phyloP scores from a whole-genome alignment of 1,284 basidiomycete genomes.

The Ceratobasidium sp. region DNA sequence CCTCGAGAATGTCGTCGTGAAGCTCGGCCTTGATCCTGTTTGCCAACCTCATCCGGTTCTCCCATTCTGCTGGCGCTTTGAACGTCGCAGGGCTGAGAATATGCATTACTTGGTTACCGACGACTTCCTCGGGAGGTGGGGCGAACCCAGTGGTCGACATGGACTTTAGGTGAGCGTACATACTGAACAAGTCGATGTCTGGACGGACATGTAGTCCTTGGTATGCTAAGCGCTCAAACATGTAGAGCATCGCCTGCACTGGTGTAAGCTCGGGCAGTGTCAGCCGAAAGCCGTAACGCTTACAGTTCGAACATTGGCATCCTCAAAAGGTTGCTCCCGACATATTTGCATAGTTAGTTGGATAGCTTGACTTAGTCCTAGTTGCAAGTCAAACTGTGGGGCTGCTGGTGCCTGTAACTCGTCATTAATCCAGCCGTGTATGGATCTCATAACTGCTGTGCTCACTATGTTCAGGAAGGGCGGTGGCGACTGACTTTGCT shows the following conservation, averaged over 20 bases:
- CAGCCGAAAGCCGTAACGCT: not conserved
- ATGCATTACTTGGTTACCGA: constrained; percentile 14
- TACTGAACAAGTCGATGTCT: constrained; percentile 29
- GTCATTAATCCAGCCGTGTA: not conserved
- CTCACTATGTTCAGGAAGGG: constrained; percentile 21
- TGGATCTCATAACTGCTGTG: not conserved
- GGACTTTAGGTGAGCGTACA: constrained; percentile 31
- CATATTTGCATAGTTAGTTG: not conserved
- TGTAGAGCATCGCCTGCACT: constrained; percentile 8
- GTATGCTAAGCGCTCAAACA: constrained; percentile 27
- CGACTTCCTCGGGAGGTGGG: constrained; percentile 8
- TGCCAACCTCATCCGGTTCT: constrained; percentile 15
- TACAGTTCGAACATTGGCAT: constrained; percentile 31
- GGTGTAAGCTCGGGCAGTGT: not conserved
- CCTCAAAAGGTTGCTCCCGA: constrained; percentile 20
- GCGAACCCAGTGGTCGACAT: constrained; percentile 4
- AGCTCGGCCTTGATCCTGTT: constrained; percentile 26
- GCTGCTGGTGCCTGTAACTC: constrained; percentile 3
- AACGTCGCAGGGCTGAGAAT: constrained; percentile 13
- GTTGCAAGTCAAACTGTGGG: not conserved
- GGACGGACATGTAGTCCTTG: constrained; percentile 17
- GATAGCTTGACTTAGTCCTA: constrained; percentile 10
- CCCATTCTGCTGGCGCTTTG: constrained; percentile 4
- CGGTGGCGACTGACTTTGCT: constrained; percentile 4
- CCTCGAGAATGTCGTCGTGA: constrained; percentile 19